Percentiles rank a stretch among this genome's conserved stretches.
Evolutionary conservation across 2,329 filamentous ascomycete genomes (phyloP).

Genomic region (Cladosporium austrohemisphaericum): DNA sequence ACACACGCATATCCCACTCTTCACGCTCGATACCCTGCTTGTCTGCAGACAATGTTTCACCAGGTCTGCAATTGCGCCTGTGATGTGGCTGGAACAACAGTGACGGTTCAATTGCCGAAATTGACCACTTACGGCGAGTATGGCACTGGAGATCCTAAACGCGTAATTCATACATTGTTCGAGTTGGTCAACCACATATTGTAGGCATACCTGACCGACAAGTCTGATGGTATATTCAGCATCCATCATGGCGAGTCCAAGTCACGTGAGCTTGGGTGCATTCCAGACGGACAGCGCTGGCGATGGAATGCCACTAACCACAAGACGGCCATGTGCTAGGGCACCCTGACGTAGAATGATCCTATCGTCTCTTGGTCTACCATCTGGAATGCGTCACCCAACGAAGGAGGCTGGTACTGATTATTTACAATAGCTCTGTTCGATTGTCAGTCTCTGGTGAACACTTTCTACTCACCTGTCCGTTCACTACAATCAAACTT

Average conservation of each 20-base stretch:
- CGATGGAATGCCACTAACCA: slow-evolving; percentile 13
- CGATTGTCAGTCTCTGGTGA: background rate
- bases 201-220: too few species aligned
- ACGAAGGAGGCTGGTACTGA: slow-evolving; percentile 9
- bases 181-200: too few species aligned
- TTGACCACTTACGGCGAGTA: too few species aligned
- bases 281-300: background rate
- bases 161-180: too few species aligned
- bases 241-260: too few species aligned
- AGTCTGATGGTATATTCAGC: too few species aligned
- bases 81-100: too few species aligned
- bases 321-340: slow-evolving; percentile 7
- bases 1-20: slow-evolving; percentile 1
- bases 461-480: background rate
- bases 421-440: slow-evolving; percentile 15
- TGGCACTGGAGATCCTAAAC: too few species aligned
- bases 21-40: background rate
- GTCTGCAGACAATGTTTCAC: slow-evolving; percentile 1
- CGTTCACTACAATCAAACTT: background rate
- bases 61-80: background rate
- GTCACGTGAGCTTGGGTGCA: background rate
- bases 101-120: too few species aligned
- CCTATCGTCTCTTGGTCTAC: slow-evolving; percentile 14
- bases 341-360: slow-evolving; percentile 8
- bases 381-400: slow-evolving; percentile 11